Conservation (phyloP, 306 rosid genomes). For the Carpinus viminea region DNA sequence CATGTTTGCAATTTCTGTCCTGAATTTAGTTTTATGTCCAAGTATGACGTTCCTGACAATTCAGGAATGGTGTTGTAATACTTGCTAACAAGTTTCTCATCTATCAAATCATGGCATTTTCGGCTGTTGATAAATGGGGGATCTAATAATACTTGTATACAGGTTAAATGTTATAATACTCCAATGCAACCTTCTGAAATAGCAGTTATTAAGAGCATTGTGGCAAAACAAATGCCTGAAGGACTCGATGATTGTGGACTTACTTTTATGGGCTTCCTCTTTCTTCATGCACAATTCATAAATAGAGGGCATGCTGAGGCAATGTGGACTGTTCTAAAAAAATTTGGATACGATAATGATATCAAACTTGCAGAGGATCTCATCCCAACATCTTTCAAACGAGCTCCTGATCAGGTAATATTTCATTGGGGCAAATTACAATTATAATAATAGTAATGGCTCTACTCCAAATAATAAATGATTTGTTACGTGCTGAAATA, state of each 20-base stretch:
- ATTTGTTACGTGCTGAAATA: not conserved
- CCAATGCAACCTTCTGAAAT: constrained; percentile 95
- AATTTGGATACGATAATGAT: constrained; percentile 92
- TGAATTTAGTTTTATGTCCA: too few species aligned
- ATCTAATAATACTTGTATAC: constrained; percentile 37
- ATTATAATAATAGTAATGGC: not conserved
- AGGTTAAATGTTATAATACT: constrained; percentile 98
- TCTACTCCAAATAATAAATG: not conserved
- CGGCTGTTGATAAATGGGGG: constrained; percentile 6
- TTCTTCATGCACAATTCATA: constrained; percentile 90
- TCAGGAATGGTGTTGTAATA: too few species aligned
- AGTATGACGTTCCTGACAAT: too few species aligned
- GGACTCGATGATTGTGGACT: constrained; percentile 97
- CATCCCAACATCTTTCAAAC: constrained; percentile 62
- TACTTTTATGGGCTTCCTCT: constrained; percentile 79
- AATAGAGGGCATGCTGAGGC: constrained; percentile 96
- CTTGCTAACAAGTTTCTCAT: too few species aligned
- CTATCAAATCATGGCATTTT: not conserved
- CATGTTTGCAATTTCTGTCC: too few species aligned
- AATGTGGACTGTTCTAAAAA: constrained; percentile 95
- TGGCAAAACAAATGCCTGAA: constrained; percentile 84
- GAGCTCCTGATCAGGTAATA: constrained; percentile 82
- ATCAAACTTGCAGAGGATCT: constrained; percentile 83
- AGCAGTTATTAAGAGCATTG: constrained; percentile 83
- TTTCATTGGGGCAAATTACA: not conserved